A percentile compares a stretch with the other conserved stretches of the same genome.
These are phyloP conservation scores for Lichenothelia convexa DNA, from an alignment of 495 filamentous ascomycete genomes.

Conservation along the genomic window DNA sequence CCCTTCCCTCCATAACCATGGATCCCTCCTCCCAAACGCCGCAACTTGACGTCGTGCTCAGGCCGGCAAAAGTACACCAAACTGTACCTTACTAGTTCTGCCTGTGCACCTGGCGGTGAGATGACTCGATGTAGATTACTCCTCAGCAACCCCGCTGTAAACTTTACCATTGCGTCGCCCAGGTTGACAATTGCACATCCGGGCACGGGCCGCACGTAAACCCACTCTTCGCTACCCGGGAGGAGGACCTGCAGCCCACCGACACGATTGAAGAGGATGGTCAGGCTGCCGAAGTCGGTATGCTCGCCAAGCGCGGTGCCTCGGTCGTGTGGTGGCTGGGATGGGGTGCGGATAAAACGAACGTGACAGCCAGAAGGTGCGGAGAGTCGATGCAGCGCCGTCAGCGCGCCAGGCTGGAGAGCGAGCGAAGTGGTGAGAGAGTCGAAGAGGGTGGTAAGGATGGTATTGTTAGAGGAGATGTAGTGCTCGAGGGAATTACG, in stretches of 20 bases:
- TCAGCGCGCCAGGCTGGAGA: conserved; percentile 29
- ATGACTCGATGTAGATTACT: conserved; percentile 47
- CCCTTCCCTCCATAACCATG: conserved; percentile 12
- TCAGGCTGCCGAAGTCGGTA: conserved; percentile 19
- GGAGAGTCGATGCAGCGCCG: conserved; percentile 29
- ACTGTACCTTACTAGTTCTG: conserved; percentile 31
- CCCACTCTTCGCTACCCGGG: conserved; percentile 22
- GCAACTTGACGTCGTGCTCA: conserved; percentile 36
- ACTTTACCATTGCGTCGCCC: conserved; percentile 45
- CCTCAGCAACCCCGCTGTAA: conserved; percentile 40
- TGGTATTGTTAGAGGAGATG: conserved; percentile 29
- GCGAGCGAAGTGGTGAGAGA: conserved; percentile 32
- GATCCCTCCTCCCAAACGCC: conserved; percentile 24
- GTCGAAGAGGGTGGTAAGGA: conserved; percentile 30
- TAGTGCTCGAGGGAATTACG: conserved; percentile 27
- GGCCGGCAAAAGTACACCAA: conserved; percentile 45
- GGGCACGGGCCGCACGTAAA: conserved; percentile 38
- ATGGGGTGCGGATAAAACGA: conserved; percentile 33
- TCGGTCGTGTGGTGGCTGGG: conserved; percentile 24
- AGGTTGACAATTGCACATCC: conserved; percentile 45
- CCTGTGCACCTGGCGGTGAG: conserved; percentile 36
- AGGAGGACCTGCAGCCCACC: conserved; percentile 12
- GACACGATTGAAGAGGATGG: conserved; percentile 20
- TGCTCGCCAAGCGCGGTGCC: conserved; percentile 30
- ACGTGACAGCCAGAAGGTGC: conserved; percentile 39